A percentile compares a stretch with the other conserved stretches of the same genome.
phyloP scores from a whole-genome alignment of 495 filamentous ascomycete genomes.

The Jackrogersella minutella region DNA sequence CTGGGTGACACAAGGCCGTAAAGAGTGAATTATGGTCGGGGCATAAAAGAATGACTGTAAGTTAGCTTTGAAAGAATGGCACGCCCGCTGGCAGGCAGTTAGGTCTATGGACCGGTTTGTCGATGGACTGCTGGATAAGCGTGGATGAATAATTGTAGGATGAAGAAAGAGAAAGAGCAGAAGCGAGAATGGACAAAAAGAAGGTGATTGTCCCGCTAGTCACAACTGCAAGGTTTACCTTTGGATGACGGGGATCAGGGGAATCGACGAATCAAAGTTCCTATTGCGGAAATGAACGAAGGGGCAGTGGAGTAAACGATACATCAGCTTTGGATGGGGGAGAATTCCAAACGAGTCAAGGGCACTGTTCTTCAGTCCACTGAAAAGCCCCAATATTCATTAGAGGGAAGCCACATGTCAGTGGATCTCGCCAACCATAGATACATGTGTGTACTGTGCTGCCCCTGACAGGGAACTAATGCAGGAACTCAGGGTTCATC shows the following conservation, averaged over 20 bases:
- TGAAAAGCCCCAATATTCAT: slow-evolving; percentile 28
- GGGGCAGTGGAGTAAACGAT: slow-evolving; percentile 41
- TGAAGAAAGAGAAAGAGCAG: slow-evolving; percentile 50
- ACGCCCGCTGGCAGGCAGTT: slow-evolving; percentile 57
- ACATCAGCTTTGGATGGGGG: slow-evolving; percentile 21
- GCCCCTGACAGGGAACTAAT: slow-evolving; percentile 34
- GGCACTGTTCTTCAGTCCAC: slow-evolving; percentile 33
- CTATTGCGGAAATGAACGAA: slow-evolving; percentile 48
- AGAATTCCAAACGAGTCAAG: slow-evolving; percentile 28
- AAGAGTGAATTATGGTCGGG: slow-evolving; percentile 41
- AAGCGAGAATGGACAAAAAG: slow-evolving; percentile 38
- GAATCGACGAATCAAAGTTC: slow-evolving; percentile 43
- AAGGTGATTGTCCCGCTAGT: slow-evolving; percentile 40
- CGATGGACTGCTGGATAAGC: slow-evolving; percentile 41
- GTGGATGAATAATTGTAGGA: slow-evolving; percentile 42
- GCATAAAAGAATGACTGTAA: slow-evolving; percentile 47
- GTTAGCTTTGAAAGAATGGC: slow-evolving; percentile 55
- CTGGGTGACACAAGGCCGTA: slow-evolving; percentile 24
- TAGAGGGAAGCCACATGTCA: slow-evolving; percentile 26
- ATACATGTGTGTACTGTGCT: slow-evolving; percentile 22
- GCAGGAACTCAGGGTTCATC: slow-evolving; percentile 40
- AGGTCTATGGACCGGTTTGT: slow-evolving; percentile 40
- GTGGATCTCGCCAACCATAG: slow-evolving; percentile 8
- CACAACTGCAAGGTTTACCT: slow-evolving; percentile 31
- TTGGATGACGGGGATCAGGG: slow-evolving; percentile 26